Evolutionary conservation across 2,329 filamentous ascomycete genomes (phyloP), one percentile per base, ranked within the genome.

Genomic region (Dactylonectria macrodidyma): DNA sequence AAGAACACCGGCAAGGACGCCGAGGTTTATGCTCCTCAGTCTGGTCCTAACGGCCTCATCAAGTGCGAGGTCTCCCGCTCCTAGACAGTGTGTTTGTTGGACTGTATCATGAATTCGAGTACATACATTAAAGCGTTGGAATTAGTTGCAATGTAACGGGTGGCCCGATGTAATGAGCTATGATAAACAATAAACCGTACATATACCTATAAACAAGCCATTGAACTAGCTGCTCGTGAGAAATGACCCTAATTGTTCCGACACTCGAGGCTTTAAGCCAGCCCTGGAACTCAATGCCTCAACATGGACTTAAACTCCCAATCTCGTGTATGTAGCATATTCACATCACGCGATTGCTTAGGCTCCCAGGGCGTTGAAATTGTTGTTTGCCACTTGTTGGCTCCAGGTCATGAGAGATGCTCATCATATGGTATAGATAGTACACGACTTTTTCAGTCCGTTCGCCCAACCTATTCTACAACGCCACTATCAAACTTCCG

Each of bases 1-100:
- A 94, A 97, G 87, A 99, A 99, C 84, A 97, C 94, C 0, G 96
- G 96, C 82, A 93, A 94, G 82, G 93, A 99, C 77, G 96, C 96
- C 59, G 95, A 98, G 79, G 95, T 99, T 22, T 98, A 96, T 77
- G 95, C 93, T 33, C 96, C 96, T 3, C 96, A 98, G 82, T 93
- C 93, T 11, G 91, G 93, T 71, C 96, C 96, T 64, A 99, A 98
- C 79, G 96, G 96, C 33, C 89, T 99, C 68, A 99, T 99, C 83
- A 93, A 97, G 80, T 97, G 95, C 84, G 95, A 94, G 65, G 95
- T 99, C 58, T 88, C 89, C 41, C 90, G 93, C 33, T 80, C 79
- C 36, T 80, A 71, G 71, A 73, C 65, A 55, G 38, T 62, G 10
- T 66, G 51, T 30, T 54, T 65, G 56, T 71, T 61, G 38, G 38